Base-by-base conservation (phyloP, 768 basidiomycete species). In the Leucocoprinus leucothites region DNA sequence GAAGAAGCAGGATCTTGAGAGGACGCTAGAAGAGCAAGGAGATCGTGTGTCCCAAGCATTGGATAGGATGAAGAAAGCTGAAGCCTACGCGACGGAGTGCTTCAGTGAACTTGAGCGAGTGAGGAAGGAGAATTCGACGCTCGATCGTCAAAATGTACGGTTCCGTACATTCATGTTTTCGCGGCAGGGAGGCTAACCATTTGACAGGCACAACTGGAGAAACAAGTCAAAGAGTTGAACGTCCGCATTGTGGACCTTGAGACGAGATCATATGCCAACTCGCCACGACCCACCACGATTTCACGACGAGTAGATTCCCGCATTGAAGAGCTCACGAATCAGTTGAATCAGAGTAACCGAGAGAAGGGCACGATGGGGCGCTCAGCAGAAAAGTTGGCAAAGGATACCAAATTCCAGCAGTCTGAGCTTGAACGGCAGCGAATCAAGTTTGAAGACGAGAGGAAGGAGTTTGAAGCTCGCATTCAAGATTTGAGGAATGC, bases 171-270 rank as follows among this genome's bases (percentile, higher is more conserved):
- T 38, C 6, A 13, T 4, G 7, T n/a, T n/a, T 13, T 38, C 16
- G 9, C 3, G 16, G 16, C 7, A 13, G 3, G 16, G 9, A 6
- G 38, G 24, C 43, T 35, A 19, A 9, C 22, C 28, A 8, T 61
- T 34, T 26, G 52, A 34, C 57, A 94, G 92, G 89, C 89, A 9
- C 82, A 78, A 58, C 74, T 94, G 16, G 91, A 94, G 73, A 93
- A 91, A 64, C 87, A 91, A 64, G 77, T 89, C 64, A 92, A 91
- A 64, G 92, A 93, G 49, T 71, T 93, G 28, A 91, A 91, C 58
- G 80, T 91, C 40, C 87, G 85, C 38, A 84, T 94, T 53, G 84
- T 90, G 8, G 91, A 93, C 63, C 76, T 93, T 16, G 91, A 91
- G 67, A 89, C 91, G 1, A 87, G 77, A 63, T 86, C 89, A 3